Percentiles rank a stretch among this genome's conserved stretches.
phyloP scores from a whole-genome alignment of 306 rosid species.

The Argentina anserina region DNA sequence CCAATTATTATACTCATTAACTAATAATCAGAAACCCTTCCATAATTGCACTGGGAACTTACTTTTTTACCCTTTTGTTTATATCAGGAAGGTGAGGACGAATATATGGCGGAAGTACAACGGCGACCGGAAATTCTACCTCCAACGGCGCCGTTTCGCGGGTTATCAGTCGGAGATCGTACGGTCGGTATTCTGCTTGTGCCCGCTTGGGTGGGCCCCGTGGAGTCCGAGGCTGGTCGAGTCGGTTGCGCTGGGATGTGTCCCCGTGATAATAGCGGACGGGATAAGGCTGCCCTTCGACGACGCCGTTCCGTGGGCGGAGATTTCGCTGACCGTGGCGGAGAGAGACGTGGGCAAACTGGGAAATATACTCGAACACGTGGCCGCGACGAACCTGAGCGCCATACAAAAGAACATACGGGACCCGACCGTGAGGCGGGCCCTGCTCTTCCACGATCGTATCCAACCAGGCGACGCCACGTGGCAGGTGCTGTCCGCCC shows the following conservation, averaged over 20 bases:
- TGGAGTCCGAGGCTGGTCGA: constrained; percentile 97
- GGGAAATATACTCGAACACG: constrained; percentile 60
- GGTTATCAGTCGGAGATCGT: constrained; percentile 90
- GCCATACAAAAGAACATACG: constrained; percentile 56
- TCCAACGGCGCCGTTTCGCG: constrained; percentile 60
- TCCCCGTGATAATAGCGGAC: constrained; percentile 85
- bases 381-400: constrained; percentile 71
- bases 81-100: constrained; percentile 71
- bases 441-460: constrained; percentile 49
- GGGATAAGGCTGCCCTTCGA: constrained; percentile 70
- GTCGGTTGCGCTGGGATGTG: constrained; percentile 78
- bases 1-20: background rate
- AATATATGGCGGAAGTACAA: constrained; percentile 66
- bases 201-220: constrained; percentile 98
- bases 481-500: constrained; percentile 57
- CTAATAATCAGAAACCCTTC: constrained; percentile 2
- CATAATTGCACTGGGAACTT: constrained; percentile 11
- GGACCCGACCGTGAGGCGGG: constrained; percentile 54
- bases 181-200: constrained; percentile 74
- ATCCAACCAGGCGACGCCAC: constrained; percentile 86
- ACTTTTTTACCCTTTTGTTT: constrained; percentile 13
- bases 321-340: constrained; percentile 70
- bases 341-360: constrained; percentile 69
- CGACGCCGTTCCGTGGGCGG: constrained; percentile 64
- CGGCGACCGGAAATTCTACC: constrained; percentile 65